Conservation (phyloP, 495 filamentous ascomycete species). For the Aspergillus nanangensis region DNA sequence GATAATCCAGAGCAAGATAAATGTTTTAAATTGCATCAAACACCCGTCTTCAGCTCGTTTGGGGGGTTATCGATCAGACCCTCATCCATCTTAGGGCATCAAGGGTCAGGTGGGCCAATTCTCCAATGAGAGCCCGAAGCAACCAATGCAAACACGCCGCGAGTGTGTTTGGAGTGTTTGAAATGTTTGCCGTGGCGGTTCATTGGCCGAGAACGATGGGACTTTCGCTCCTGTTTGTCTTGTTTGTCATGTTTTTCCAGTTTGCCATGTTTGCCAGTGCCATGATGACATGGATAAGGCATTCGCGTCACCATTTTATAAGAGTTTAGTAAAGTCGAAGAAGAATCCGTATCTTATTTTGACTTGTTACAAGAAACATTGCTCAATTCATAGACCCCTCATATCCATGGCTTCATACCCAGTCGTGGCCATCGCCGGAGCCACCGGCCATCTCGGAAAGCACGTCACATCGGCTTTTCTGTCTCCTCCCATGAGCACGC, state of each 20-base stretch:
- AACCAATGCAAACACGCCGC: background rate
- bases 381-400: background rate
- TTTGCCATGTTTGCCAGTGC: background rate
- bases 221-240: too few species aligned
- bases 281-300: too few species aligned
- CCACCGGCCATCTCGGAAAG: constrained; percentile 21
- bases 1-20: too few species aligned
- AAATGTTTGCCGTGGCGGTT: background rate
- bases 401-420: constrained; percentile 3
- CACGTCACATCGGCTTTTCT: constrained; percentile 20
- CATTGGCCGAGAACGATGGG: too few species aligned
- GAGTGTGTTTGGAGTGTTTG: background rate
- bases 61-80: too few species aligned
- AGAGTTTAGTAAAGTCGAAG: too few species aligned
- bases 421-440: constrained; percentile 22
- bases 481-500: constrained; percentile 10
- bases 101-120: too few species aligned
- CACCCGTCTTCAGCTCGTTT: too few species aligned
- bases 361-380: background rate
- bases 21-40: too few species aligned
- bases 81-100: background rate
- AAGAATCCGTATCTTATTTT: background rate
- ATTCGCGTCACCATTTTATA: too few species aligned
- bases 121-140: too few species aligned
- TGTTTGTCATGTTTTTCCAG: background rate